Base-by-base conservation (phyloP, 31 red algal genomes). In the Asparagopsis taxiformis region DNA sequence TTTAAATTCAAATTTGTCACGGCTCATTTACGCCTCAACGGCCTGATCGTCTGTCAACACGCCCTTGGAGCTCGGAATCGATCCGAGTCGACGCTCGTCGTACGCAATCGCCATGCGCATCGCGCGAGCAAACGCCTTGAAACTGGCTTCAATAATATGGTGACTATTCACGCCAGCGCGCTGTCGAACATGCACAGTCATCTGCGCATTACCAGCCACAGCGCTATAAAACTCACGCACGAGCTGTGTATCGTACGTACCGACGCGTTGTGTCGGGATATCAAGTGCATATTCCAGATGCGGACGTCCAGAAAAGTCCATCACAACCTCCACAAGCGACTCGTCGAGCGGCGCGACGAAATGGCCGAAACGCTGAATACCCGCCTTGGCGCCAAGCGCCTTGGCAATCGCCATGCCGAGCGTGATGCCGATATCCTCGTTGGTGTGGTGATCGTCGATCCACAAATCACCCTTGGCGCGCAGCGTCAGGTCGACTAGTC, bases 291-390 rank as follows among this genome's bases (percentile, higher is more conserved):
- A 49, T 16, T 29, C 22, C 5, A 25, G n/a, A 23, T 52, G 31
- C 4, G 39, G 44, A 22, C 66, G 7, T 3, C 25, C 25, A 15
- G 41, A 49, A 49, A 70, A 39, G 53, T 70, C 66, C 43, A 70
- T 26, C 11, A 52, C 66, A 17, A 49, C 44, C 8, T 39, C 43
- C 15, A 4, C 25, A 15, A 70, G 44, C 13, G 66, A 10, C 30
- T 70, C 66, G 25, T 70, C 66, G 43, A 70, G 7, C 9, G 66
- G 66, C 4, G 25, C 15, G 41, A 55, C 55, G 66, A 16, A 8
- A 11, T 53, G 38, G 39, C 66, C 41, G 43, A 23, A 30, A 11
- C 66, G 38, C 21, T 3, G 4, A 10, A 70, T 52, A 32, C 66
- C 66, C 4, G 31, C 4, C 13, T 33, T 22, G 16, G 6, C 46